Conservation (phyloP, 2,329 filamentous ascomycete genomes). For the Apiospora arundinis region DNA sequence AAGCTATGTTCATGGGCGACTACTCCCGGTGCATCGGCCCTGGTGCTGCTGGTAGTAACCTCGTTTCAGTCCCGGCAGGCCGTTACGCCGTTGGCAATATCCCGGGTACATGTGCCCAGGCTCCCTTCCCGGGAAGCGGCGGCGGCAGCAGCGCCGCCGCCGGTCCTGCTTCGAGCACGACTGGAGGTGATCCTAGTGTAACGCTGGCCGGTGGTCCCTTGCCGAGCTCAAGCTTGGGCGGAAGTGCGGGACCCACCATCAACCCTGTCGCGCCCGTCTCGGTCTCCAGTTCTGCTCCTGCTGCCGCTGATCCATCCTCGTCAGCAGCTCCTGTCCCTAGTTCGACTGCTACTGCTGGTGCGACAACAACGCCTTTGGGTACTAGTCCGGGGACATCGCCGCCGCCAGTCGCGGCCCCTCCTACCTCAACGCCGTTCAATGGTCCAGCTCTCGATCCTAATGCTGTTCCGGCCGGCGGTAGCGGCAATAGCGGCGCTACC, state of each 20-base stretch:
- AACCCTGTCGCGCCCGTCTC: conserved; percentile 23
- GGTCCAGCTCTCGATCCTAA: conserved; percentile 6
- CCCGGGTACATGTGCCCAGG: neutral
- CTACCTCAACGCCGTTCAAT: neutral
- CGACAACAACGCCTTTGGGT: neutral
- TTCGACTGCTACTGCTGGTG: neutral
- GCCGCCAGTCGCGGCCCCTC: neutral
- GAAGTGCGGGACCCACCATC: neutral
- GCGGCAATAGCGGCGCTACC: neutral
- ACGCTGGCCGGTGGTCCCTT: conserved; percentile 27
- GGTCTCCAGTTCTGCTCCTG: neutral
- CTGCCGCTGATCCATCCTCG: too few relatives aligned
- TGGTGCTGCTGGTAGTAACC: conserved; percentile 29
- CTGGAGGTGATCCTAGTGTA: neutral
- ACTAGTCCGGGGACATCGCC: neutral
- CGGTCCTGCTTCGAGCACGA: too few relatives aligned
- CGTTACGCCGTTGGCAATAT: neutral
- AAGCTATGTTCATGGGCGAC: conserved; percentile 40
- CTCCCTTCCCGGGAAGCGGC: neutral
- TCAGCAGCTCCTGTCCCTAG: too few relatives aligned
- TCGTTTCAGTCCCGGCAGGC: conserved; percentile 35
- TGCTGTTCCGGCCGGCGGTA: neutral
- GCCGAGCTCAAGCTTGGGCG: neutral
- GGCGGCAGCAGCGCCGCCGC: neutral
- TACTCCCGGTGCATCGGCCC: conserved; percentile 27